Evolutionary conservation across 257 asterid genomes (phyloP), one percentile per base, ranked within the genome.

Genomic region (Vinca minor): DNA sequence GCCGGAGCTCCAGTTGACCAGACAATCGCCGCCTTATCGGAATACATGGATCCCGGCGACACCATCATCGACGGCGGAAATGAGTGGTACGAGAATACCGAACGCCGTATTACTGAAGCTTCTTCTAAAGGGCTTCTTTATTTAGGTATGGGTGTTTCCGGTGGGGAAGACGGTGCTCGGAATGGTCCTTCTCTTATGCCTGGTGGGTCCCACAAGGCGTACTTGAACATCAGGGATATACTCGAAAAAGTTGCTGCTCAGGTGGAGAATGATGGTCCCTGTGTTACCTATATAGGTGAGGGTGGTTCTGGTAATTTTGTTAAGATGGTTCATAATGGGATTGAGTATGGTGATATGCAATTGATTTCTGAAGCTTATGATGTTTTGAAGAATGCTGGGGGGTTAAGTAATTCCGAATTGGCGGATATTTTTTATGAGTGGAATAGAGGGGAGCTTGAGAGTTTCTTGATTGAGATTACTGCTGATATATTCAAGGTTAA

Each of bases 31-130:
- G 84, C 87, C 23, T 69, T 91, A 7, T 47, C 95, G 10, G 88
- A 85, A n/a, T 72, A 78, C 42, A 84, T 91, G 96, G 95, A 87
- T 54, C 86, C 96, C 49, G 97, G 97, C 1, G 97, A 91, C 70
- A 81, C 96, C 59, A 87, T 91, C 69, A 81, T 91, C 58, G 97
- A 91, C 68, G 95, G 96, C 0, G 97, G 97, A 0, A 91, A 91
- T 53, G 97, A 91, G 87, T 91, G 97, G 97, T 91, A 91, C 38
- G 95, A 91, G 65, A 91, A 91, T 71, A 91, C 97, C 13, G 96
- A 91, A 63, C 76, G 97, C 11, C 74, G 97, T 5, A 80, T 84
- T 42, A 44, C 65, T 3, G 94, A 83, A 15, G 90, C 95, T 2
- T 23, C 73, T 1, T 59, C 68, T 1, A 77, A 62, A 3, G 96